Base-by-base conservation (phyloP, 1,139 yeast genomes). In the Yamadazyma sp. region DNA sequence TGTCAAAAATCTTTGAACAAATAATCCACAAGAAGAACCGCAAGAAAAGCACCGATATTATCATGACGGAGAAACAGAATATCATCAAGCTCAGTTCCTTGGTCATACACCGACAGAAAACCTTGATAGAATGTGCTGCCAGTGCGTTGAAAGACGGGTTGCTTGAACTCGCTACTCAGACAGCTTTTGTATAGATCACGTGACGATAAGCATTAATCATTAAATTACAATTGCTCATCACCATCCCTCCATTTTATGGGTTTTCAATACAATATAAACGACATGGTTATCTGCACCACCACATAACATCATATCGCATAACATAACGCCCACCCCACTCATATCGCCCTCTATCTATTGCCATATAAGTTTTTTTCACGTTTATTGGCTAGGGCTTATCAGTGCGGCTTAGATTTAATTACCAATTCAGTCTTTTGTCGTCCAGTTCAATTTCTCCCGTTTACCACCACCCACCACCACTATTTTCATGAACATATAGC, bases 1-100 rank as follows among this genome's bases (percentile, higher is more conserved):
- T 92, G 29, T 84, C 95, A 2, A 81, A 80, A 51, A 63, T 89
- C 14, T 82, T 89, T 55, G 85, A 79, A 53, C 59, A 59, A 34
- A 73, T 81, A 39, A 75, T 76, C 40, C 67, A 70, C 31, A 75
- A 78, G n/a, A 62, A 66, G 34, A 61, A 64, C 20, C 48, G 50
- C 17, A 50, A 52, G 34, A 57, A 56, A 32, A 46, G 48, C 23
- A 60, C 63, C 13, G 55, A 52, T 26, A 52, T 59, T 22, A 76
- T 81, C 23, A 64, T 80, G 53, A 61, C 65, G 26, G 57, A 67
- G 34, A 81, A 77, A 51, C 56, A 60, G 8, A 70, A 72, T 24
- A 80, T 84, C 44, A 67, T 77, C 36, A 72, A 74, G 41, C 62
- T 68, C 38, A 67, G 76, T 13, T 67, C 73, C 7, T 65, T 68